These are phyloP conservation scores for Pachyrhizus erosus DNA, from an alignment of 306 rosid genomes.

Conservation along the genomic window DNA sequence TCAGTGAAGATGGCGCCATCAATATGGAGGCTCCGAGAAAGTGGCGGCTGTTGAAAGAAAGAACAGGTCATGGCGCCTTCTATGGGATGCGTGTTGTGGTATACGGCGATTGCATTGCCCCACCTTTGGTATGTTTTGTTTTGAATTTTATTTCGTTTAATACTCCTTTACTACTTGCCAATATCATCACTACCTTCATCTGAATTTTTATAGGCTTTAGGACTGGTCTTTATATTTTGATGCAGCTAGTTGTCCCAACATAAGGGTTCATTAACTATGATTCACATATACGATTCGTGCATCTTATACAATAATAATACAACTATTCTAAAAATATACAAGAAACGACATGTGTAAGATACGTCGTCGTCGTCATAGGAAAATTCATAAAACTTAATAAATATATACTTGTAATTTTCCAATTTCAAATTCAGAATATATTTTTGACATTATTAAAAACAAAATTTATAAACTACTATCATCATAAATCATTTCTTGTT, in stretches of 20 bases:
- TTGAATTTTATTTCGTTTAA: constrained; percentile 1
- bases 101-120: constrained; percentile 86
- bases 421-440: no score
- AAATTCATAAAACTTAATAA: no score
- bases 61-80: constrained; percentile 88
- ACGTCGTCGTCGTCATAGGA: no score
- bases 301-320: no score
- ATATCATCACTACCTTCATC: constrained; percentile 25
- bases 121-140: constrained; percentile 73
- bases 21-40: constrained; percentile 96
- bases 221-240: constrained; percentile 7
- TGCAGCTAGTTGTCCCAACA: neutral
- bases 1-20: constrained; percentile 84
- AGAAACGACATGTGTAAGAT: no score
- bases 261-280: neutral
- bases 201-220: neutral
- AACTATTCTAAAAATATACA: no score
- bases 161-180: constrained; percentile 5
- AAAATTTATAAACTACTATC: no score
- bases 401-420: no score
- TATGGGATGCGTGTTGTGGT: constrained; percentile 76
- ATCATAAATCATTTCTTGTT: no score
- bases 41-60: constrained; percentile 85
- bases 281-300: no score
- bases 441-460: no score